phyloP scores from a whole-genome alignment of 805 yeast species.

The Metschnikowia koreensis region DNA sequence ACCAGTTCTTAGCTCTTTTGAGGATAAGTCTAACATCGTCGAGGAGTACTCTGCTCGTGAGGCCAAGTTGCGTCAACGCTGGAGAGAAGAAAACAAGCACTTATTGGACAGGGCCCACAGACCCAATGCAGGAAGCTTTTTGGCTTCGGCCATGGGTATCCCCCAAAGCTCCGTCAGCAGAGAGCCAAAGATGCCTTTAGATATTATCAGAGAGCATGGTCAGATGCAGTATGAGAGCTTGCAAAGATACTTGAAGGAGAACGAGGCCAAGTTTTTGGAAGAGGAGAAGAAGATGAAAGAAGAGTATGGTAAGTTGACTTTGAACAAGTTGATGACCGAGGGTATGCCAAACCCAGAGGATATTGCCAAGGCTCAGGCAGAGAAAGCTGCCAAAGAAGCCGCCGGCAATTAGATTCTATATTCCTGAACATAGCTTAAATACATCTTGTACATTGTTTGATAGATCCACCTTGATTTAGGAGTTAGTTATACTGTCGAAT shows the following conservation, averaged over 20 bases:
- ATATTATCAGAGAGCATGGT: constrained; percentile 86
- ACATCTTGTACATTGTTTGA: constrained; percentile 6
- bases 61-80: constrained; percentile 65
- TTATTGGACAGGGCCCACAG: constrained; percentile 26
- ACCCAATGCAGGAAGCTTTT: constrained; percentile 49
- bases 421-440: constrained; percentile 12
- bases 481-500: no score
- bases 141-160: constrained; percentile 64
- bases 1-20: constrained; percentile 74
- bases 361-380: constrained; percentile 42
- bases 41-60: constrained; percentile 83
- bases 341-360: constrained; percentile 79
- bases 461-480: no score
- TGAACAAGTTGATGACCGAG: constrained; percentile 81
- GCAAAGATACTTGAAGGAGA: constrained; percentile 58
- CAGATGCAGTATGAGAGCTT: constrained; percentile 83
- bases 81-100: constrained; percentile 53
- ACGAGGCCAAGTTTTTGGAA: constrained; percentile 66
- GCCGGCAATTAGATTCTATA: constrained; percentile 2
- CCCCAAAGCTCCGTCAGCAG: constrained; percentile 44
- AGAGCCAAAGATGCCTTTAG: constrained; percentile 78
- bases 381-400: constrained; percentile 22
- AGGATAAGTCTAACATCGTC: constrained; percentile 63
- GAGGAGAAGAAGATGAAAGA: constrained; percentile 87
- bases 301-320: constrained; percentile 75